A percentile compares a stretch with the other conserved stretches of the same genome.
phyloP scores from a whole-genome alignment of 768 basidiomycete species.

The Lepiota brunneoincarnata region DNA sequence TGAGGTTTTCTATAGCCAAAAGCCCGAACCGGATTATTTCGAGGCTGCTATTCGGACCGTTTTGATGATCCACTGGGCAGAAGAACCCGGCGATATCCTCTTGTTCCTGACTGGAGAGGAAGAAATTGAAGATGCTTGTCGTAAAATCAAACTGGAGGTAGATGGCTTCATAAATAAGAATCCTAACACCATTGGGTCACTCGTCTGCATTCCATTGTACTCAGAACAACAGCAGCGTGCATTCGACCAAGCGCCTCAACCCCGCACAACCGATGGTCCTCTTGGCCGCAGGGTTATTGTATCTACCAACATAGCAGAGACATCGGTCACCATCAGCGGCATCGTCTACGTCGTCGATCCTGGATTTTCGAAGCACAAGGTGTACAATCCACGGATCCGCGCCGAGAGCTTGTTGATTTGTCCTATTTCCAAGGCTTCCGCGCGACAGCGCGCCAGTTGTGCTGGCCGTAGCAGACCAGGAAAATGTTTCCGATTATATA shows the following conservation, averaged over 20 bases:
- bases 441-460: conserved; percentile 94
- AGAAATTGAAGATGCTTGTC: conserved; percentile 95
- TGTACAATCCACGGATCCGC: conserved; percentile 96
- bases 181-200: conserved; percentile 75
- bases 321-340: conserved; percentile 95
- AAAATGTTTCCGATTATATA: conserved; percentile 96
- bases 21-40: conserved; percentile 93
- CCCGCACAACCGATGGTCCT: conserved; percentile 62
- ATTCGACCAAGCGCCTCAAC: conserved; percentile 81
- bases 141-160: conserved; percentile 89
- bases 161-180: conserved; percentile 77
- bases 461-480: conserved; percentile 95
- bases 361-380: conserved; percentile 96
- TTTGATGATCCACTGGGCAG: conserved; percentile 94
- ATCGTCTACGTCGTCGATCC: conserved; percentile 99
- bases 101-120: conserved; percentile 98
- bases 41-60: conserved; percentile 96
- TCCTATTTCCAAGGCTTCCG: conserved; percentile 95
- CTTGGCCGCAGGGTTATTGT: conserved; percentile 92
- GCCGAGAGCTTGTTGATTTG: conserved; percentile 92
- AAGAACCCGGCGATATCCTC: conserved; percentile 89
- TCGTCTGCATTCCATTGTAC: conserved; percentile 90
- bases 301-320: conserved; percentile 97
- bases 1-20: conserved; percentile 91
- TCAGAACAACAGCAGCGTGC: conserved; percentile 95